Conservation (phyloP, 2,329 filamentous ascomycete genomes). For the Sporothrix brunneoviolacea region DNA sequence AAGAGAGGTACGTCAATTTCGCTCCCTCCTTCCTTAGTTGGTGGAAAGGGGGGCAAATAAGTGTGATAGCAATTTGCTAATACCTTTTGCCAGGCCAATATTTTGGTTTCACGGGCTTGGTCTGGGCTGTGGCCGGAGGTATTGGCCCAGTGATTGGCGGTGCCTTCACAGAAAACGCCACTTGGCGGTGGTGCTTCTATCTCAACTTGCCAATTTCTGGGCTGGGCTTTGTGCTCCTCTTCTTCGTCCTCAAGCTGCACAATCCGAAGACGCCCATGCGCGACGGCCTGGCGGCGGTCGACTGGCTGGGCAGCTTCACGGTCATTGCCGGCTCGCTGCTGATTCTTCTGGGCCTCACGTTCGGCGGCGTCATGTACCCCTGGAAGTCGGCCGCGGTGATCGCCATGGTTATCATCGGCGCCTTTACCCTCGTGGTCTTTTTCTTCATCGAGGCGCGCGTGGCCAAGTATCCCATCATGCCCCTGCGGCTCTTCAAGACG, state of each 20-base stretch:
- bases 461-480: conserved; percentile 73
- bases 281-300: conserved; percentile 56
- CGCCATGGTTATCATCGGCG: conserved; percentile 70
- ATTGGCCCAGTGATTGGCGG: conserved; percentile 58
- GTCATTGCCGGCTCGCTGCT: conserved; percentile 76
- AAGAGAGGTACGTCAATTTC: conserved; percentile 22
- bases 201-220: conserved; percentile 47
- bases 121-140: conserved; percentile 59
- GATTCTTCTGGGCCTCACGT: conserved; percentile 79
- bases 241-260: conserved; percentile 62
- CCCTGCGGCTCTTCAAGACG: conserved; percentile 61
- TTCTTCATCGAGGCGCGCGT: conserved; percentile 65
- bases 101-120: conserved; percentile 58
- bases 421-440: conserved; percentile 58
- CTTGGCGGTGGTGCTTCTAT: conserved; percentile 64
- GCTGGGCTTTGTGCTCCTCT: conserved; percentile 39
- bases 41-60: too few species aligned
- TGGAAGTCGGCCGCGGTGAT: conserved; percentile 72
- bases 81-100: conserved; percentile 40
- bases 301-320: conserved; percentile 48
- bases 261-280: conserved; percentile 58
- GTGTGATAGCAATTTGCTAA: too few species aligned
- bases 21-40: too few species aligned
- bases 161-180: conserved; percentile 50
- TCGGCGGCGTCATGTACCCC: conserved; percentile 68